phyloP scores from a whole-genome alignment of 768 basidiomycete species.

The Pholiota microspora region DNA sequence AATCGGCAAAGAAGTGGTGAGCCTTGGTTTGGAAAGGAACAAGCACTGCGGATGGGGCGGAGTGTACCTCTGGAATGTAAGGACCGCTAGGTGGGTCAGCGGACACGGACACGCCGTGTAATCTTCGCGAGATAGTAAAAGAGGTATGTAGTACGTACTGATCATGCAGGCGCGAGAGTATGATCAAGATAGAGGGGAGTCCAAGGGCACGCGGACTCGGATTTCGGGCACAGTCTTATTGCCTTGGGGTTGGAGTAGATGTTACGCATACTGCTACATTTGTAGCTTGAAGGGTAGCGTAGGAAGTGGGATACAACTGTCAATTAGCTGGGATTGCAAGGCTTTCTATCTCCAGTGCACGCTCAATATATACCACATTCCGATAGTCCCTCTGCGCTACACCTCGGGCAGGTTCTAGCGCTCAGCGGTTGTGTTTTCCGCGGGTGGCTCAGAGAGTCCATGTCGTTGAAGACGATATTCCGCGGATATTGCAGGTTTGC shows the following conservation, averaged over 20 bases:
- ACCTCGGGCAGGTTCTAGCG: neutral
- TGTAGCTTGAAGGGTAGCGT: neutral
- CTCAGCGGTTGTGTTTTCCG: neutral
- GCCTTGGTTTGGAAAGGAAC: neutral
- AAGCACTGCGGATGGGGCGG: neutral
- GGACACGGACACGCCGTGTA: neutral
- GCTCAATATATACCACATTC: constrained; percentile 2
- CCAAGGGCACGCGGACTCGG: neutral
- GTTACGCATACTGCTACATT: neutral
- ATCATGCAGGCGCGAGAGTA: neutral
- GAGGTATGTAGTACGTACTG: neutral
- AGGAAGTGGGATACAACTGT: constrained; percentile 1
- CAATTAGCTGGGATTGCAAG: neutral
- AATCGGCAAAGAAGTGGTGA: neutral
- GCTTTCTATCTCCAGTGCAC: neutral
- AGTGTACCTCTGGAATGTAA: neutral
- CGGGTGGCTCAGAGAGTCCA: neutral
- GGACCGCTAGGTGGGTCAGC: neutral
- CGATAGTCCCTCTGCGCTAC: neutral
- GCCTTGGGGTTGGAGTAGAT: neutral
- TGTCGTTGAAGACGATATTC: neutral
- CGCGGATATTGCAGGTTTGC: constrained; percentile 3
- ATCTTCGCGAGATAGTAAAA: neutral
- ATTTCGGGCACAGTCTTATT: neutral
- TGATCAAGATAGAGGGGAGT: neutral